These are phyloP conservation scores for Fraxinus americana DNA, from an alignment of 257 asterid genomes.

Conservation along the genomic window DNA sequence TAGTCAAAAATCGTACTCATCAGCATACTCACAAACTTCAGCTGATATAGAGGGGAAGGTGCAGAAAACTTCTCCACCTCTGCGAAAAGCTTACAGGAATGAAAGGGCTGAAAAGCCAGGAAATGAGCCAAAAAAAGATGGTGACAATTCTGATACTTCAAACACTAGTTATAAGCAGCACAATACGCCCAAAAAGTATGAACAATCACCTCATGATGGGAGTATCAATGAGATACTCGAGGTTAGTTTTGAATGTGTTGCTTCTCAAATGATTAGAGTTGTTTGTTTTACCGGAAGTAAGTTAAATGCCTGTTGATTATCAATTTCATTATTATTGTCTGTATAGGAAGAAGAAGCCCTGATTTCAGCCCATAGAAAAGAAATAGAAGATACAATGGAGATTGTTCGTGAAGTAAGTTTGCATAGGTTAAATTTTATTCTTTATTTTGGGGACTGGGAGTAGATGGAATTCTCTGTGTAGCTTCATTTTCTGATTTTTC, in stretches of 20 bases:
- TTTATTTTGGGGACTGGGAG: neutral
- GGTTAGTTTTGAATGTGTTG: conserved; percentile 45
- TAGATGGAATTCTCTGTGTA: neutral
- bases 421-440: neutral
- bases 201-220: conserved; percentile 57
- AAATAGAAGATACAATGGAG: conserved; percentile 97
- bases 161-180: conserved; percentile 56
- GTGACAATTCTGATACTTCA: conserved; percentile 40
- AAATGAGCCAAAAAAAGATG: conserved; percentile 53
- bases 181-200: conserved; percentile 39
- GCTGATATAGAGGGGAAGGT: conserved; percentile 64
- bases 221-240: conserved; percentile 83
- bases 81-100: conserved; percentile 59
- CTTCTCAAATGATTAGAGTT: neutral
- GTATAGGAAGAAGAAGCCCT: conserved; percentile 91
- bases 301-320: neutral
- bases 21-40: conserved; percentile 49
- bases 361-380: conserved; percentile 87
- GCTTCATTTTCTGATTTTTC: neutral
- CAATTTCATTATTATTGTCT: conserved; percentile 23
- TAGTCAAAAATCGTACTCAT: conserved; percentile 52
- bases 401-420: conserved; percentile 83
- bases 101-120: conserved; percentile 68
- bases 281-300: conserved; percentile 2
- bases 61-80: conserved; percentile 77